Percentiles rank a stretch among this genome's conserved stretches.
Conservation (phyloP, 2,329 filamentous ascomycete genomes). For the Parascedosporium putredinis region DNA sequence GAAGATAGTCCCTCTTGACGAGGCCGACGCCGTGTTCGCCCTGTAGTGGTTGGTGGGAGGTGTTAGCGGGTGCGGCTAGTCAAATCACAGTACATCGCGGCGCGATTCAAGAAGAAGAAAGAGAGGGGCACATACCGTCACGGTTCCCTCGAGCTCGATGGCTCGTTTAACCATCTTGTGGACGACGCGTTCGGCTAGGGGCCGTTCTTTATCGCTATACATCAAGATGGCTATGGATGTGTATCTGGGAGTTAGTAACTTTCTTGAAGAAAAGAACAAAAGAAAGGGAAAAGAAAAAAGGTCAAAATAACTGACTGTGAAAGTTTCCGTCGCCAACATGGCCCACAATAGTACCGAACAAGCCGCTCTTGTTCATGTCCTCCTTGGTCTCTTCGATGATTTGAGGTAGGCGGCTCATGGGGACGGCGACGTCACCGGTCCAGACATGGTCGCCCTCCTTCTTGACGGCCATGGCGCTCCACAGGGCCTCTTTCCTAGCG, state of each 20-base stretch:
- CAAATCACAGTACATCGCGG: not conserved
- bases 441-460: slow-evolving; percentile 62
- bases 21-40: slow-evolving; percentile 78
- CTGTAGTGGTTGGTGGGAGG: too few relatives aligned
- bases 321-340: slow-evolving; percentile 75
- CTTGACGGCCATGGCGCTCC: slow-evolving; percentile 63
- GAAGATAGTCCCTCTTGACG: slow-evolving; percentile 75
- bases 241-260: not conserved
- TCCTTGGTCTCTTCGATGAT: slow-evolving; percentile 64
- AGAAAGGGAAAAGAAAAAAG: not conserved
- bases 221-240: slow-evolving; percentile 38
- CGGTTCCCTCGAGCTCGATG: slow-evolving; percentile 75
- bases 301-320: slow-evolving; percentile 36
- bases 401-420: slow-evolving; percentile 61
- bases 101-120: not conserved
- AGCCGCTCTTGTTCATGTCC: slow-evolving; percentile 30
- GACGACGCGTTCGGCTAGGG: slow-evolving; percentile 58
- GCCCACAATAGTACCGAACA: slow-evolving; percentile 48
- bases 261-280: slow-evolving; percentile 2
- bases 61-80: not conserved
- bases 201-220: slow-evolving; percentile 56
- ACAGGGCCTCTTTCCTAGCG: slow-evolving; percentile 73
- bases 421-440: slow-evolving; percentile 81
- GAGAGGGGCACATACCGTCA: slow-evolving; percentile 41
- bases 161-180: slow-evolving; percentile 80